A percentile compares a stretch with the other conserved stretches of the same genome.
phyloP scores from a whole-genome alignment of 192 early-diverging fungal genomes.

The Chytriomyces sp. region DNA sequence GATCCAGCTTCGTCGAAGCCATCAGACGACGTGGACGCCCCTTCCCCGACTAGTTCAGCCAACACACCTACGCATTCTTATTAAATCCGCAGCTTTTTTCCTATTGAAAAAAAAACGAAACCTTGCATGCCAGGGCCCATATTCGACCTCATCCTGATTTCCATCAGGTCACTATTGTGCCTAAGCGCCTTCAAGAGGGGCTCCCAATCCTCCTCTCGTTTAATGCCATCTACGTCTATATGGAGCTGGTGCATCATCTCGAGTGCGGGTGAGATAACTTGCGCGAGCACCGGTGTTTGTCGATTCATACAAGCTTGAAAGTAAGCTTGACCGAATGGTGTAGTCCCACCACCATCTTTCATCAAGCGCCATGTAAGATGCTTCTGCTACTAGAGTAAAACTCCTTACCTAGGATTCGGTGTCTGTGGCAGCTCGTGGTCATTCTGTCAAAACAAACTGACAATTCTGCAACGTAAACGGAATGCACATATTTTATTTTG shows the following conservation, averaged over 20 bases:
- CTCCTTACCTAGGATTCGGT: slow-evolving; percentile 14
- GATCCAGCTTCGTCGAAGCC: not conserved
- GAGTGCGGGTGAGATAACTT: slow-evolving; percentile 24
- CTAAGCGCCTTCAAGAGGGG: slow-evolving; percentile 34
- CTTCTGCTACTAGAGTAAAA: not conserved
- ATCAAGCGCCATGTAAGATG: not conserved
- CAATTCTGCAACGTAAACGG: not conserved
- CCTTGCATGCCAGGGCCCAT: slow-evolving; percentile 31
- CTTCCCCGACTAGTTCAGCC: not conserved
- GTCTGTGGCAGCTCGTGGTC: slow-evolving; percentile 21
- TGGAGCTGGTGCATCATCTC: slow-evolving; percentile 16
- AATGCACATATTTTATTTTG: too few species aligned
- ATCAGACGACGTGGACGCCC: not conserved
- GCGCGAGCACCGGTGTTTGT: slow-evolving; percentile 23
- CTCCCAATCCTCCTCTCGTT: slow-evolving; percentile 41
- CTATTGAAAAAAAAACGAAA: not conserved
- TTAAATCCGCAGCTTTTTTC: not conserved
- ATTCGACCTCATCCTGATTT: slow-evolving; percentile 19
- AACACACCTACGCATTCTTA: slow-evolving; percentile 6
- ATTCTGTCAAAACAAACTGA: too few species aligned
- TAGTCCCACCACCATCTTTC: slow-evolving; percentile 25
- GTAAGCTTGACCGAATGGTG: slow-evolving; percentile 25
- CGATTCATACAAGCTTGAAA: slow-evolving; percentile 27
- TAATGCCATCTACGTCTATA: slow-evolving; percentile 38
- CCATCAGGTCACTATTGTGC: slow-evolving; percentile 27